phyloP scores from a whole-genome alignment of 225 moss, liverwort and hornwort genomes.

The Pseudisothecium myosuroides region DNA sequence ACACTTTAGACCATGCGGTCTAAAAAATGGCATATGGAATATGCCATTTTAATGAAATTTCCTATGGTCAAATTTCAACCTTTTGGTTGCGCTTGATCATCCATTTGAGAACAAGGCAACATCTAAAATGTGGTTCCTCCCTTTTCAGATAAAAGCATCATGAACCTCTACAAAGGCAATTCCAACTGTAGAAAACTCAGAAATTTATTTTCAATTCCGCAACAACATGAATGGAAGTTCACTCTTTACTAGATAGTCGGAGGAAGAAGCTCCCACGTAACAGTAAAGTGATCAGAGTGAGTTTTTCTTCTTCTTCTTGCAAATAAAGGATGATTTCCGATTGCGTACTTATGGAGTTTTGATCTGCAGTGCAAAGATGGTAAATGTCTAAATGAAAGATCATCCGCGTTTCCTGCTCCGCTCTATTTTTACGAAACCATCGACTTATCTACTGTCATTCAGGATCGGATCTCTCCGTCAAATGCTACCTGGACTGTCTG shows the following conservation, averaged over 20 bases:
- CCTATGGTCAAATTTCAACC: too few relatives aligned
- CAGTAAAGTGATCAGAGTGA: not conserved
- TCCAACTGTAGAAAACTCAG: rapidly evolving
- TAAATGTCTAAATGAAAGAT: not conserved
- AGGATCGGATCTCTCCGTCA: not conserved
- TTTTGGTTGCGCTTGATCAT: too few relatives aligned
- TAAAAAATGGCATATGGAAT: too few relatives aligned
- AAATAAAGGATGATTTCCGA: not conserved
- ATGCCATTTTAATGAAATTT: too few relatives aligned
- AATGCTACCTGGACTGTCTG: not conserved
- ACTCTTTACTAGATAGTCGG: not conserved
- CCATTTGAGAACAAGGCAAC: not conserved
- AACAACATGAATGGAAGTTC: not conserved
- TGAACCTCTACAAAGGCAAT: not conserved
- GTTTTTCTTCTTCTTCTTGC: rapidly evolving
- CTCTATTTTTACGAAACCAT: not conserved
- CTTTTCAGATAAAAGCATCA: not conserved
- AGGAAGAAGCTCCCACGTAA: not conserved
- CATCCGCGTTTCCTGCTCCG: not conserved
- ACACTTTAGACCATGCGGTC: too few relatives aligned
- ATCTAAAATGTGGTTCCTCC: not conserved
- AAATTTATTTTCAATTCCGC: not conserved
- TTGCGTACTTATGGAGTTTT: not conserved
- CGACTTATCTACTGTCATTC: not conserved
- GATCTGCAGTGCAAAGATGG: not conserved